Percentiles rank a stretch among this genome's conserved stretches.
phyloP scores from a whole-genome alignment of 495 filamentous ascomycete species.

The Bryoglossum gracile region DNA sequence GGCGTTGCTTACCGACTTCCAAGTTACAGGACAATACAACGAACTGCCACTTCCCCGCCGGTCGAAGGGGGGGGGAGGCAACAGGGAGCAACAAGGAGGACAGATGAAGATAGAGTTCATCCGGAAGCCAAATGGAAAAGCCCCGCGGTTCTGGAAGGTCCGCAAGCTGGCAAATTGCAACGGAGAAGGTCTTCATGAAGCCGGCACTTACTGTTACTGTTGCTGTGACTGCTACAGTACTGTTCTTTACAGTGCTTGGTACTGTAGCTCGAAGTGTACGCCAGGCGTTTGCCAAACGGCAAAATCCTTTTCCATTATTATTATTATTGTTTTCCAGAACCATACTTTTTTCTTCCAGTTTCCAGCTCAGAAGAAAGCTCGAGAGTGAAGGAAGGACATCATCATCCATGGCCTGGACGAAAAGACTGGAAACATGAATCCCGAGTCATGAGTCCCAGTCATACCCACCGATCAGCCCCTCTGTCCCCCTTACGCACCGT shows the following conservation, averaged over 20 bases:
- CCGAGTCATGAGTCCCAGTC: no score
- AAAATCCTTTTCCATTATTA: not conserved
- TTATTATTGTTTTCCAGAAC: no score
- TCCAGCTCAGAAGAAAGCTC: no score
- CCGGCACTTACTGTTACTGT: not conserved
- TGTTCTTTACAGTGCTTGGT: not conserved
- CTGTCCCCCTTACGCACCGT: no score
- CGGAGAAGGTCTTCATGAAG: not conserved
- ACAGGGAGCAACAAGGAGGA: no score
- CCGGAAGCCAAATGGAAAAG: not conserved
- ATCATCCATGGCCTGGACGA: no score
- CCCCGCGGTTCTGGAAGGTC: not conserved
- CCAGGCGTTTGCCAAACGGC: not conserved
- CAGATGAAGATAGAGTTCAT: not conserved
- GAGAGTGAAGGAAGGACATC: no score
- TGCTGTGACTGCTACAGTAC: no score
- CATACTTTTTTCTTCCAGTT: no score
- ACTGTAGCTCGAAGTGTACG: not conserved
- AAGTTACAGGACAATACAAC: not conserved
- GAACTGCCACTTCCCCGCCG: not conserved
- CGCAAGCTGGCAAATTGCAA: not conserved
- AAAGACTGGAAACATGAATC: no score
- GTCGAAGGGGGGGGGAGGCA: no score
- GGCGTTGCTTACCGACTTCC: not conserved
- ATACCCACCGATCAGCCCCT: no score